phyloP scores from a whole-genome alignment of 192 early-diverging fungal genomes.

The Endogone sp. region DNA sequence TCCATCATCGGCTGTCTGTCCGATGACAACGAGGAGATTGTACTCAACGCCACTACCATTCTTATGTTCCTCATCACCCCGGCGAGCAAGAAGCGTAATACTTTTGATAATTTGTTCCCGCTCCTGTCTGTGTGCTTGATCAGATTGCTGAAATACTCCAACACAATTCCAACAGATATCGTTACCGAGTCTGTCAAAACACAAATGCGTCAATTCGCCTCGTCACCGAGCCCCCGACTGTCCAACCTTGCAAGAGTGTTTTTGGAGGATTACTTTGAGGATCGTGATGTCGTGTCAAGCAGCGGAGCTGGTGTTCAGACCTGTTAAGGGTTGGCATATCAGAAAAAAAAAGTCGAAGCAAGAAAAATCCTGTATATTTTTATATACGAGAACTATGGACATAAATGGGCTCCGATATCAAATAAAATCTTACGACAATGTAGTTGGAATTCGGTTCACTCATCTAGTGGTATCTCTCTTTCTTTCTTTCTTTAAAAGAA shows the following conservation, averaged over 20 bases:
- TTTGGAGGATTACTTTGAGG: not conserved
- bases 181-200: not conserved
- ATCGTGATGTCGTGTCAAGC: no score
- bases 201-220: not conserved
- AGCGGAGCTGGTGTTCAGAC: not conserved
- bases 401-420: no score
- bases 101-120: no score
- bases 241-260: not conserved
- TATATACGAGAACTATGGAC: no score
- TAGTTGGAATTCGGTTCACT: no score
- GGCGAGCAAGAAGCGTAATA: not conserved
- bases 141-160: not conserved
- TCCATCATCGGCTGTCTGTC: not conserved
- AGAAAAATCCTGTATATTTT: no score
- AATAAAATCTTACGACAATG: no score
- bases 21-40: not conserved
- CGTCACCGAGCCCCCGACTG: not conserved
- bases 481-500: no score
- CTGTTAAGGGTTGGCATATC: no score
- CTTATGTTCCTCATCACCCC: not conserved
- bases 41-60: not conserved
- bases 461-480: no score
- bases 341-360: no score
- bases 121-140: not conserved
- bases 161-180: not conserved